phyloP scores from a whole-genome alignment of 305 asterid species.

The Solanum chacoense region DNA sequence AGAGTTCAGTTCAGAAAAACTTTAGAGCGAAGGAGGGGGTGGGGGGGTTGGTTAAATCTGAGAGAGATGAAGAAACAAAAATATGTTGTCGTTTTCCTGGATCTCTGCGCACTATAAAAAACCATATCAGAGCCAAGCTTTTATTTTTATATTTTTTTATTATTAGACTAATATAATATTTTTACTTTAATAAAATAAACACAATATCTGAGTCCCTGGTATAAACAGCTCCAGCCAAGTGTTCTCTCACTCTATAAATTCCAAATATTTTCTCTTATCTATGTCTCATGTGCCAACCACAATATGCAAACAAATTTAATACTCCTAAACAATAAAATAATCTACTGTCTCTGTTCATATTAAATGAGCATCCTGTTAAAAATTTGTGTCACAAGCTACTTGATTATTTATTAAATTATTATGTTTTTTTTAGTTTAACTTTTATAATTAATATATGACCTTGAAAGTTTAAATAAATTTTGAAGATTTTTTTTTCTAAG shows the following conservation, averaged over 20 bases:
- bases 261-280: not conserved
- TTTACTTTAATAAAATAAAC: not conserved
- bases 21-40: not conserved
- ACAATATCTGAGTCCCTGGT: not conserved
- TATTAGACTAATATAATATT: not conserved
- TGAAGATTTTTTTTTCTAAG: too few relatives aligned
- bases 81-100: conserved; percentile 13
- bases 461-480: too few relatives aligned
- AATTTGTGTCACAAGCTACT: too few relatives aligned
- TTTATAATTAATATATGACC: too few relatives aligned
- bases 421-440: too few relatives aligned
- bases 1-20: conserved; percentile 1
- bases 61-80: conserved; percentile 11
- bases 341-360: not conserved
- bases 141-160: not conserved
- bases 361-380: too few relatives aligned
- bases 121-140: not conserved
- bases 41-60: conserved; percentile 18
- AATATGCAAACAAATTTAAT: not conserved
- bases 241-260: not conserved
- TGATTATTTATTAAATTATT: too few relatives aligned
- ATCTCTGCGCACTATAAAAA: not conserved
- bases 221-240: not conserved
- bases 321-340: not conserved
- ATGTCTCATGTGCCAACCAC: not conserved